These are phyloP conservation scores for Chalciporus chontae DNA, from an alignment of 768 basidiomycete species.

Conservation along the genomic window DNA sequence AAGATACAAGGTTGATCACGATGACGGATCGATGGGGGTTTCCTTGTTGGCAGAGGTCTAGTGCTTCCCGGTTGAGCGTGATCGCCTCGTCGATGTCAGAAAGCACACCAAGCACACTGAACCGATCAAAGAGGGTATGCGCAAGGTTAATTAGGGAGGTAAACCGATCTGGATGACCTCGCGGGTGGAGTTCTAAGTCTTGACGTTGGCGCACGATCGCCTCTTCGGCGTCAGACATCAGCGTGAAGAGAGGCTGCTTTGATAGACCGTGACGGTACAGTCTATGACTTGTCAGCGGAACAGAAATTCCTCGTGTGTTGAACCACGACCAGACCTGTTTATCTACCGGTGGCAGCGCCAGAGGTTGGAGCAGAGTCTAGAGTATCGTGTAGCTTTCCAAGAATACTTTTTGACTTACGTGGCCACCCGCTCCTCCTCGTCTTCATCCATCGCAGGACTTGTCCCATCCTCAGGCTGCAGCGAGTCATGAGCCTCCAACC, in stretches of 20 bases:
- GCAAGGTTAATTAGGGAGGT: background rate
- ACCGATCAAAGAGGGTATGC: background rate
- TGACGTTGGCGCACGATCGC: background rate
- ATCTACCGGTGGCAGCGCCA: too few species aligned
- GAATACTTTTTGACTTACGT: background rate
- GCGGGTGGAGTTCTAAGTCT: background rate
- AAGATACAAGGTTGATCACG: constrained; percentile 12
- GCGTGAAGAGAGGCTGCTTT: background rate
- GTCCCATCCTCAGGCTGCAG: background rate
- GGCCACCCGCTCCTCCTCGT: background rate
- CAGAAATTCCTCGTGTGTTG: too few species aligned
- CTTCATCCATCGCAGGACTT: background rate
- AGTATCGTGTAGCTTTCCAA: too few species aligned
- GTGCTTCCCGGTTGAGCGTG: constrained; percentile 1
- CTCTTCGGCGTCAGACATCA: background rate
- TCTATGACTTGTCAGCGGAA: background rate
- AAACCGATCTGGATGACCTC: background rate
- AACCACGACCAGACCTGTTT: too few species aligned
- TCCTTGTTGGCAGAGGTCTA: background rate
- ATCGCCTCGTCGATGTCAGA: constrained; percentile 5
- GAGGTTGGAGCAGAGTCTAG: too few species aligned
- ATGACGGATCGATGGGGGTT: constrained; percentile 6
- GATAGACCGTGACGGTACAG: too few species aligned
- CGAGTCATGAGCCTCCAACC: constrained; percentile 34
- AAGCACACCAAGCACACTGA: background rate